Conservation (phyloP, 1,139 yeast genomes). For the Geotrichum citri-aurantii region DNA sequence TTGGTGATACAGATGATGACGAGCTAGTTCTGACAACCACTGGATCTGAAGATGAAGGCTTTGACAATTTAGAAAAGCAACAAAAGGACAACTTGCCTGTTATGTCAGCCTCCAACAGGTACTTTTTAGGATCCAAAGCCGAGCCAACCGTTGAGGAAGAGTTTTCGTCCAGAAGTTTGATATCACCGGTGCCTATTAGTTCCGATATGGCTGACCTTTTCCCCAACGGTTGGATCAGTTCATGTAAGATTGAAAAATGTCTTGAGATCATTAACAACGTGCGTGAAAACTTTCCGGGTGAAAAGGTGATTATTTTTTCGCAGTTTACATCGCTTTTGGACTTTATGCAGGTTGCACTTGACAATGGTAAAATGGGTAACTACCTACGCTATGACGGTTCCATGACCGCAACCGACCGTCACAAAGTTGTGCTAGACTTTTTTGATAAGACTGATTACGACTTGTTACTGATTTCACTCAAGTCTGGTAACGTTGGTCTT, state of each 20-base stretch:
- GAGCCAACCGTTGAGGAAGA: neutral
- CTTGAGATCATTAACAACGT: constrained; percentile 44
- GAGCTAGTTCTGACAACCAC: neutral
- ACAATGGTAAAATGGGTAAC: constrained; percentile 35
- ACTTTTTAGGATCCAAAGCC: neutral
- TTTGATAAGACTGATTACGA: constrained; percentile 49
- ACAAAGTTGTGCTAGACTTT: constrained; percentile 56
- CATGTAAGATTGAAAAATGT: constrained; percentile 47
- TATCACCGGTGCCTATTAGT: constrained; percentile 7
- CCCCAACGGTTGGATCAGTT: constrained; percentile 33
- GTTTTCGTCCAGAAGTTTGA: neutral
- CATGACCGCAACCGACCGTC: constrained; percentile 63
- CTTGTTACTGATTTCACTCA: constrained; percentile 67
- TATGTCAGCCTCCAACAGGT: constrained; percentile 3
- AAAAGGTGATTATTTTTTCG: constrained; percentile 72
- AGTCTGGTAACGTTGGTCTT: constrained; percentile 90
- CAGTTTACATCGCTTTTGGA: constrained; percentile 80
- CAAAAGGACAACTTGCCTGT: neutral
- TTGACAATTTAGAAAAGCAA: neutral
- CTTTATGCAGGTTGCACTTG: constrained; percentile 54
- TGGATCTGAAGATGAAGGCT: neutral
- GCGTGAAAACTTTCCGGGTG: constrained; percentile 43
- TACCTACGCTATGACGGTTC: constrained; percentile 74
- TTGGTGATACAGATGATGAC: neutral
- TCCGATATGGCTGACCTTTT: constrained; percentile 27